Conservation (phyloP, 2,329 filamentous ascomycete genomes). For the Trichoderma guizhouense region DNA sequence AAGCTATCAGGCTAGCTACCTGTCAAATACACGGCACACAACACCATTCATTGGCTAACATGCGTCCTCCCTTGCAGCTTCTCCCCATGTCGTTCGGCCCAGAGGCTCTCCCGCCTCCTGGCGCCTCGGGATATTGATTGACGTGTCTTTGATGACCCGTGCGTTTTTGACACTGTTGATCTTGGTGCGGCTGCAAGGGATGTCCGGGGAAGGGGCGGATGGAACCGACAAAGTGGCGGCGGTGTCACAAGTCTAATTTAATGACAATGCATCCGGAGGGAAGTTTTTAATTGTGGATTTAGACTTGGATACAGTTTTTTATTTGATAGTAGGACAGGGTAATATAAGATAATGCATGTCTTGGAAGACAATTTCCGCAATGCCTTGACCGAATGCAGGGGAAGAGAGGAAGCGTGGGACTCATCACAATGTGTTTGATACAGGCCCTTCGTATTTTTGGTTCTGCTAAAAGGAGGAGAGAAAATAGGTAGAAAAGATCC, state of each 20-base stretch:
- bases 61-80: constrained; percentile 43
- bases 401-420: not conserved
- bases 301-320: not conserved
- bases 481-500: not conserved
- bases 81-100: constrained; percentile 68
- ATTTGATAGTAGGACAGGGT: not conserved
- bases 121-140: constrained; percentile 11
- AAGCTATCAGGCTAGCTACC: not conserved
- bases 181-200: not conserved
- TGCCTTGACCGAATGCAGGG: not conserved
- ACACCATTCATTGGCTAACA: constrained; percentile 17
- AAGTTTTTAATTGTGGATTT: not conserved
- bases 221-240: not conserved
- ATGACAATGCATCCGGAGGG: not conserved
- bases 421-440: not conserved
- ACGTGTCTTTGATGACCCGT: not conserved
- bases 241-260: not conserved
- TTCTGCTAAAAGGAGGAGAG: not conserved
- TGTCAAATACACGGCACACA: not conserved
- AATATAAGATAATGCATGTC: constrained; percentile 11
- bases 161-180: not conserved
- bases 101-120: constrained; percentile 49
- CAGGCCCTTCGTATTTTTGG: not conserved
- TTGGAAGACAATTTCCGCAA: constrained; percentile 7
- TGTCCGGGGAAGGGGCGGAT: not conserved